Evolutionary conservation across 805 yeast genomes (phyloP), one percentile per base, ranked within the genome.

Genomic region (Ogataea degrootiae): DNA sequence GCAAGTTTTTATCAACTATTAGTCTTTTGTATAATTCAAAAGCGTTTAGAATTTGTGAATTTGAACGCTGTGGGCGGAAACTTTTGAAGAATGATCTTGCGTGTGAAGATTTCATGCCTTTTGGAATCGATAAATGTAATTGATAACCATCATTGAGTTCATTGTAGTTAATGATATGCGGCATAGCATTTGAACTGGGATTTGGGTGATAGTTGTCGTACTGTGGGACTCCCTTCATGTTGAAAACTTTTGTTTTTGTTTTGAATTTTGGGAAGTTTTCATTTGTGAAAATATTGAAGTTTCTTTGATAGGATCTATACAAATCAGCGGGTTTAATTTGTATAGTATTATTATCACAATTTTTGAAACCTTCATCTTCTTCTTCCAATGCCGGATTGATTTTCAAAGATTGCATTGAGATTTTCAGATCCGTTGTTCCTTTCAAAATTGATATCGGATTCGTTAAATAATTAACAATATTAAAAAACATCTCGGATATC

Each of bases 1-100:
- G 47, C 29, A 39, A 41, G 14, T 35, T 31, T 21, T 34, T 17
- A 9, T 49, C 47, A 38, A 26, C 31, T 26, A 46, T 45, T 41
- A 54, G 37, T 41, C 41, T 48, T 31, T 46, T 46, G 45, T 49
- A 52, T 22, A 54, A 44, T 6, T 34, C 47, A 19, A 54, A 29
- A n/a, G 53, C 38, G 22, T 54, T 50, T 37, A 50, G 45, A 9
- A 52, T 23, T 37, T 52, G 42, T 17, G 58, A 54, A 39, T 52
- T 54, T 46, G 58, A 46, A 34, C 40, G 50, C 39, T 42, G 41
- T 14, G 46, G 53, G 43, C 43, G 47, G 42, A 54, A 54, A 15
- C 41, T 39, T 42, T 41, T 22, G 17, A 33, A 41, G 31, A 41
- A 41, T 11, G 12, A 7, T 41, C 37, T 34, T 14, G 43, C 43